Base-by-base conservation (phyloP, 2,329 filamentous ascomycete species). In the Exserohilum rostratum region DNA sequence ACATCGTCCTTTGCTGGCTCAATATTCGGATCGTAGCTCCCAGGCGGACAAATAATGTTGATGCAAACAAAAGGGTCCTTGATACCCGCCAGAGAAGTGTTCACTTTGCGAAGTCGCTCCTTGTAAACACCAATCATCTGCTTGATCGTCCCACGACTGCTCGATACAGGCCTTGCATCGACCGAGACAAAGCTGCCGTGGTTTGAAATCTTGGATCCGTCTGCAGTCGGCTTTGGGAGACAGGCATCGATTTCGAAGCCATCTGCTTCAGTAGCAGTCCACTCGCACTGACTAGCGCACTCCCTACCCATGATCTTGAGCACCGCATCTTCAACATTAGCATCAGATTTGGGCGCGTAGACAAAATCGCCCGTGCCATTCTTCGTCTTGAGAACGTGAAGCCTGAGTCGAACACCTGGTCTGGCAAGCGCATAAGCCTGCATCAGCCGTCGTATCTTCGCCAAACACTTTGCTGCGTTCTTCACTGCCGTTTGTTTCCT, bases 1-100 rank as follows among this genome's bases (percentile, higher is more conserved):
- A 93, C 81, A 63, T 91, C 85, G 52, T 90, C 85, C 68, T 93
- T 93, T 3, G 85, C 79, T 3, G 89, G 84, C 55, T 91, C 86
- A 5, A 92, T 74, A 61, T 92, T 93, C 1, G 82, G 79, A 72
- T 93, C 90, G 64, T 93, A 93, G 53, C 79, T 86, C 25, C 81
- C 80, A 1, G 77, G 68, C 0, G 85, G 82, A 65, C 88, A 92
- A 12, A 70, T 70, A 27, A 93, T 85, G 52, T 86, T 83, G 33
- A 93, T 72, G 35, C 80, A 80, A 35, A 91, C 72, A 66, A 92
- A 91, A 0, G 82, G 81, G 46, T 84, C 82, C 15, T 78, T 80
- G 18, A 78, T 61, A 9, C 70, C 63, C 6, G 62, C 55, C 7
- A 75, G 62, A 0, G 51, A 22, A 27, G 57, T 3, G 40, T 65